Evolutionary conservation across 2,329 filamentous ascomycete genomes (phyloP).

Genomic region (Penicillium polonicum): DNA sequence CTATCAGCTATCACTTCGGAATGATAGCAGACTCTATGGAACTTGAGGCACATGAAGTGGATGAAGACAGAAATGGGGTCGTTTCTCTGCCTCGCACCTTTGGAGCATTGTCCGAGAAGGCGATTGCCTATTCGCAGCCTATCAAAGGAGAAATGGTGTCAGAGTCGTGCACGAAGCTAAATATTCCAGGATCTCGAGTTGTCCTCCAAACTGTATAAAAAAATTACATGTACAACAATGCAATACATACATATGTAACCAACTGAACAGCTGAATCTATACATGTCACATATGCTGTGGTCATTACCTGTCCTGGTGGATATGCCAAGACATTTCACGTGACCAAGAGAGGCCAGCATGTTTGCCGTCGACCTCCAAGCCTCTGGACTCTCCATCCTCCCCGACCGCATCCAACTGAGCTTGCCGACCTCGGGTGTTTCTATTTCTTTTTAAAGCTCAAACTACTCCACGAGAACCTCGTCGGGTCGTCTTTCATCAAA

Average conservation of each 20-base stretch:
- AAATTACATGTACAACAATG: conserved; percentile 3
- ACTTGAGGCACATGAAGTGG: neutral
- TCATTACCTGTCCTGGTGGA: neutral
- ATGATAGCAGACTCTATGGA: conserved; percentile 32
- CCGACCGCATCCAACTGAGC: conserved; percentile 26
- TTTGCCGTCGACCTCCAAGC: conserved; percentile 36
- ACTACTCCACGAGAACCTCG: conserved; percentile 14
- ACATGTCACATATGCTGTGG: conserved; percentile 5
- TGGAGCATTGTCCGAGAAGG: conserved; percentile 43
- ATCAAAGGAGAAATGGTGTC: conserved; percentile 4
- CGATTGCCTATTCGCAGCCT: conserved; percentile 35
- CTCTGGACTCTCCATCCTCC: conserved; percentile 29
- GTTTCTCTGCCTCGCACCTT: conserved; percentile 33
- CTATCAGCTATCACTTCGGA: conserved; percentile 33
- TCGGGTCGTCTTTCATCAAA: conserved; percentile 42
- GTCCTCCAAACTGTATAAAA: conserved; percentile 13
- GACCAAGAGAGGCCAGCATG: conserved; percentile 35
- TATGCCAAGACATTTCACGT: conserved; percentile 35
- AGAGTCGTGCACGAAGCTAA: conserved; percentile 34
- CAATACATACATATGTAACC: neutral
- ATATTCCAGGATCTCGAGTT: conserved; percentile 36
- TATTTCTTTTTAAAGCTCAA: conserved; percentile 19
- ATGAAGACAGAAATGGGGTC: conserved; percentile 17
- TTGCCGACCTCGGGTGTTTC: conserved; percentile 19
- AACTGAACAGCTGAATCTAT: neutral